These are phyloP conservation scores for Coniochaeta sp. DNA, from an alignment of 2,329 filamentous ascomycete genomes.

Conservation along the genomic window DNA sequence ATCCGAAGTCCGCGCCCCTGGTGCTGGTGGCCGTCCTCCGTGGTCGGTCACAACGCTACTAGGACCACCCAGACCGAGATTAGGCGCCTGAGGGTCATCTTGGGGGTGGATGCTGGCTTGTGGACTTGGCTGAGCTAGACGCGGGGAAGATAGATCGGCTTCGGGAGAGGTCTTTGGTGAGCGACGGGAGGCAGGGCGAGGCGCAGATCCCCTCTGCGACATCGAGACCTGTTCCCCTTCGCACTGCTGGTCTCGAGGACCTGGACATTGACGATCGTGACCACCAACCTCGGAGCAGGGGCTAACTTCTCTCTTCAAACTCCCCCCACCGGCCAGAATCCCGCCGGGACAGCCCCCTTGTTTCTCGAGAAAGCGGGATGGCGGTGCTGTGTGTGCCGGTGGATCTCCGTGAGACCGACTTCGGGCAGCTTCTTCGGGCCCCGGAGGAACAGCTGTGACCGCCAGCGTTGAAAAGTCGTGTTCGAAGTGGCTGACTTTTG, in stretches of 20 bases:
- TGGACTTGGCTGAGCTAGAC: constrained; percentile 18
- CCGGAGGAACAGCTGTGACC: constrained; percentile 11
- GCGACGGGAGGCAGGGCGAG: constrained; percentile 46
- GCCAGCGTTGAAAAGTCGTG: constrained; percentile 10
- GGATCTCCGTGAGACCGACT: constrained; percentile 11
- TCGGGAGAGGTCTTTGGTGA: constrained; percentile 3
- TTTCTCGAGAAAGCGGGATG: constrained; percentile 7
- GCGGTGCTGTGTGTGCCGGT: constrained; percentile 8
- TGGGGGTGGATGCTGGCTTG: constrained; percentile 20
- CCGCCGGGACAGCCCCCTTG: constrained; percentile 6
- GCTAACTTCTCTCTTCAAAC: constrained; percentile 11
- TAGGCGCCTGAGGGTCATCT: constrained; percentile 20
- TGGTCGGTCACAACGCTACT: constrained; percentile 20
- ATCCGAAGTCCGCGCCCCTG: constrained; percentile 26
- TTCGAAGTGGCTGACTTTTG: background rate
- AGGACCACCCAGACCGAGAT: constrained; percentile 16
- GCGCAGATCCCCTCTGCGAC: constrained; percentile 53
- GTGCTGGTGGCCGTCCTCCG: constrained; percentile 14
- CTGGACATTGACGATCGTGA: constrained; percentile 47
- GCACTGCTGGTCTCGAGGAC: constrained; percentile 39
- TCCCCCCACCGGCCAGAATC: constrained; percentile 9
- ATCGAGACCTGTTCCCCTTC: constrained; percentile 55
- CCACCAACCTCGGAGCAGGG: constrained; percentile 11
- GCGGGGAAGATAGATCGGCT: constrained; percentile 7
- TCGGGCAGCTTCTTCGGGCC: constrained; percentile 10